phyloP scores from a whole-genome alignment of 2,329 filamentous ascomycete genomes.

The Paramyrothecium sp. region DNA sequence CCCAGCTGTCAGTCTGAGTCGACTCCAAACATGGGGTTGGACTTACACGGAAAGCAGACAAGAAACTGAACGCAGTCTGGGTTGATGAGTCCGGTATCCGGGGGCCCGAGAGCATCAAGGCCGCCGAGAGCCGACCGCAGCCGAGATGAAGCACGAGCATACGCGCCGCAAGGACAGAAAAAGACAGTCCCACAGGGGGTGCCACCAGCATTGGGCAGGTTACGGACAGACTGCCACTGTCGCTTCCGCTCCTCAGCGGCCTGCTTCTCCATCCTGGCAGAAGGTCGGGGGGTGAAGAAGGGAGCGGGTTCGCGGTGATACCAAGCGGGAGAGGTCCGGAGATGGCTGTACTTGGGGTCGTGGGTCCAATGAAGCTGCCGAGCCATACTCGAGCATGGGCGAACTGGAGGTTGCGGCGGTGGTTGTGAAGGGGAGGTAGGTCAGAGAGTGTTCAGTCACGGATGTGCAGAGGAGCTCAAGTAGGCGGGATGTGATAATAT shows the following conservation, averaged over 20 bases:
- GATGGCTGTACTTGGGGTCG: conserved; percentile 7
- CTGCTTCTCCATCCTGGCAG: conserved; percentile 17
- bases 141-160: conserved; percentile 22
- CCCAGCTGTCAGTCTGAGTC: not conserved
- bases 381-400: conserved; percentile 17
- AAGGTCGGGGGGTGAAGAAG: conserved; percentile 9
- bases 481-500: too few species aligned
- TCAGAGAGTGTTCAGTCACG: too few species aligned
- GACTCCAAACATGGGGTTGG: not conserved
- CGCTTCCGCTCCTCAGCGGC: conserved; percentile 4
- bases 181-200: conserved; percentile 9
- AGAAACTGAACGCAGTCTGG: conserved; percentile 20
- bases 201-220: conserved; percentile 7
- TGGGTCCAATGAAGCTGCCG: conserved; percentile 16
- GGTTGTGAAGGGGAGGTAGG: not conserved
- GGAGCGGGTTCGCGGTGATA: conserved; percentile 7
- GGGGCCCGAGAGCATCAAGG: conserved; percentile 11
- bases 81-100: conserved; percentile 14
- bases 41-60: conserved; percentile 24
- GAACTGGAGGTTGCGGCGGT: conserved; percentile 1
- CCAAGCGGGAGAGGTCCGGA: conserved; percentile 12
- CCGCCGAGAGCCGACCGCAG: conserved; percentile 17
- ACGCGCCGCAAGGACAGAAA: conserved; percentile 23
- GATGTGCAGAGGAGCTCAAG: too few species aligned
- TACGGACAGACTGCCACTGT: conserved; percentile 8